Evolutionary conservation across 345 rosid species (phyloP).

Genomic region (Brassica rapa): DNA sequence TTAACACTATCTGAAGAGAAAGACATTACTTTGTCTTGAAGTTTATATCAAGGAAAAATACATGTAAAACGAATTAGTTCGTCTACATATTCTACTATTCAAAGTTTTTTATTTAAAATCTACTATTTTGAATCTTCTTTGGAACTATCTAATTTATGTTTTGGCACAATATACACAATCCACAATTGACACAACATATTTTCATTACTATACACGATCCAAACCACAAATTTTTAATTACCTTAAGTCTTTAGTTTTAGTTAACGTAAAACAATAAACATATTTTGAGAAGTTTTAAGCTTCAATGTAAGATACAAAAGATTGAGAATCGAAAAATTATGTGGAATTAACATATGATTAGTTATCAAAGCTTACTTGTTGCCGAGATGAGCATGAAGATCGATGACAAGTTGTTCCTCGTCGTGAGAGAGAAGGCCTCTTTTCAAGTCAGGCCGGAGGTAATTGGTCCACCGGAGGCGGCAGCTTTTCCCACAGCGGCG

Average conservation of each 20-base stretch:
- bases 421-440: slow-evolving; percentile 69
- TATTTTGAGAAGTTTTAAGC: neutral
- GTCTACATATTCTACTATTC: neutral
- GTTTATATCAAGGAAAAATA: slow-evolving; percentile 23
- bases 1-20: slow-evolving; percentile 21
- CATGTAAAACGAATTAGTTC: slow-evolving; percentile 8
- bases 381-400: slow-evolving; percentile 72
- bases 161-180: neutral
- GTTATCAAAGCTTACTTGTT: slow-evolving; percentile 49
- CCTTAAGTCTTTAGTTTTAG: neutral
- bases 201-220: neutral
- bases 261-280: neutral
- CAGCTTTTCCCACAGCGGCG: slow-evolving; percentile 84
- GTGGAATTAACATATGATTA: neutral
- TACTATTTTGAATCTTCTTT: slow-evolving; percentile 20
- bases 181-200: neutral
- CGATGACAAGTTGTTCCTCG: slow-evolving; percentile 68
- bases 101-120: neutral
- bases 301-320: neutral
- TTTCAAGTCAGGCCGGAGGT: slow-evolving; percentile 80
- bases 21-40: slow-evolving; percentile 35
- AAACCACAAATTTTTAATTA: neutral
- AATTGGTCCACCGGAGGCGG: slow-evolving; percentile 84
- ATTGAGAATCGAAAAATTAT: neutral
- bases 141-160: slow-evolving; percentile 17